Evolutionary conservation across 805 yeast species (phyloP).

Genomic region (Wickerhamiella brachini): DNA sequence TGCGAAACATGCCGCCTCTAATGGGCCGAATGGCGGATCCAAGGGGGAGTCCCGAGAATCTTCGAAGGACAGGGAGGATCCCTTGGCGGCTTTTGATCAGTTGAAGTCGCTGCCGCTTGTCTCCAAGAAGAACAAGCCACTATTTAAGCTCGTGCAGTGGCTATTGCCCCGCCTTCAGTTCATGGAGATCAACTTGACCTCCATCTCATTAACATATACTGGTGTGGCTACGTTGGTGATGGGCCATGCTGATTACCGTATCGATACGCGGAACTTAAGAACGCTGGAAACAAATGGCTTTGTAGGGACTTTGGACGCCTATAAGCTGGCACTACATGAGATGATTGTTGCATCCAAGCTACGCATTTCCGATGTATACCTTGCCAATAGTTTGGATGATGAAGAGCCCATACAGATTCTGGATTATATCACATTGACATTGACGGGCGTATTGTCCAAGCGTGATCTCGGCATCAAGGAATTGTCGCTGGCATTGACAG

Average conservation of each 20-base stretch:
- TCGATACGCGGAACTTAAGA: slow-evolving; percentile 22
- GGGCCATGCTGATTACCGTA: slow-evolving; percentile 18
- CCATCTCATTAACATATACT: slow-evolving; percentile 17
- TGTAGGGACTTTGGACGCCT: slow-evolving; percentile 25
- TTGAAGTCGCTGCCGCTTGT: slow-evolving; percentile 12
- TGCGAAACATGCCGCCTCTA: no score
- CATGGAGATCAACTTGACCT: slow-evolving; percentile 18
- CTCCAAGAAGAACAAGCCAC: slow-evolving; percentile 5
- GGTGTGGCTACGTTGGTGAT: slow-evolving; percentile 19
- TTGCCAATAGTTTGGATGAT: slow-evolving; percentile 18
- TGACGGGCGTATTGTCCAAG: slow-evolving; percentile 22
- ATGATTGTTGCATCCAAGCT: slow-evolving; percentile 20
- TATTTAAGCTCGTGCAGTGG: slow-evolving; percentile 13
- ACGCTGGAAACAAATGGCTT: slow-evolving; percentile 16
- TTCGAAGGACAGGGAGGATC: neutral
- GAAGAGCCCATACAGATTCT: slow-evolving; percentile 23
- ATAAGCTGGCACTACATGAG: slow-evolving; percentile 19
- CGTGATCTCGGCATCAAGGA: slow-evolving; percentile 22
- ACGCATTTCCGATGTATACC: slow-evolving; percentile 19
- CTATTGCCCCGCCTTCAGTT: slow-evolving; percentile 15
- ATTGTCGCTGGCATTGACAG: slow-evolving; percentile 19
- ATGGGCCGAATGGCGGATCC: no score
- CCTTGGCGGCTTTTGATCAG: neutral
- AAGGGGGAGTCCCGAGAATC: no score
- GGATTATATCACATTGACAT: slow-evolving; percentile 20